These are phyloP conservation scores for Haplosporangium sp. DNA, from an alignment of 371 early-diverging fungal genomes.

Conservation along the genomic window DNA sequence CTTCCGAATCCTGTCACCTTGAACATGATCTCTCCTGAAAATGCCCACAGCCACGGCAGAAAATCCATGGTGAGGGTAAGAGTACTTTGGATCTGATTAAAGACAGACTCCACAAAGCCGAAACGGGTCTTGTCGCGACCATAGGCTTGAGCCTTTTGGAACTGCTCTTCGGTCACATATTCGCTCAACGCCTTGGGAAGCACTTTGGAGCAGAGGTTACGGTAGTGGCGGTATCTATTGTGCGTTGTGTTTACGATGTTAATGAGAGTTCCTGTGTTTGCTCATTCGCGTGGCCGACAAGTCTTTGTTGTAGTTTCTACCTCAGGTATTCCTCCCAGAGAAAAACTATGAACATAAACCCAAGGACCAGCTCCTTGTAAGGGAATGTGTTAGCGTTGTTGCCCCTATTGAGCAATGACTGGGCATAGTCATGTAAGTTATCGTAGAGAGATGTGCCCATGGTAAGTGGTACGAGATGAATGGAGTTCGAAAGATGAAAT, in stretches of 20 bases:
- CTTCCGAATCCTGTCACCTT: constrained; percentile 67
- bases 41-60: constrained; percentile 81
- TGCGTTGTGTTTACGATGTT: no score
- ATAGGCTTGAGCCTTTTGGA: constrained; percentile 87
- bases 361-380: constrained; percentile 83
- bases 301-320: constrained; percentile 43
- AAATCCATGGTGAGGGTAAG: constrained; percentile 74
- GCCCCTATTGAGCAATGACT: constrained; percentile 7
- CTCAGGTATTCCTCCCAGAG: constrained; percentile 76
- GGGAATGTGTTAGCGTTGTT: constrained; percentile 38
- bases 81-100: constrained; percentile 73
- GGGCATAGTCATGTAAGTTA: constrained; percentile 12
- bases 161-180: constrained; percentile 78
- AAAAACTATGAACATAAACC: constrained; percentile 73
- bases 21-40: constrained; percentile 66
- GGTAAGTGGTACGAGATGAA: neutral
- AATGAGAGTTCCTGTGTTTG: neutral
- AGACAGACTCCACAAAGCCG: constrained; percentile 71
- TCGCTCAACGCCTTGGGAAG: constrained; percentile 73
- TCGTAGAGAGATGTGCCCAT: constrained; percentile 30
- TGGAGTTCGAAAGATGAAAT: neutral
- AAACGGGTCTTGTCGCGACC: constrained; percentile 89
- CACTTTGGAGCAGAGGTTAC: constrained; percentile 70
- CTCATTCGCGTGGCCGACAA: neutral
- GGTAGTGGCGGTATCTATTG: constrained; percentile 77